These are phyloP conservation scores for Fagus sylvatica DNA, from an alignment of 306 rosid genomes.

Conservation along the genomic window DNA sequence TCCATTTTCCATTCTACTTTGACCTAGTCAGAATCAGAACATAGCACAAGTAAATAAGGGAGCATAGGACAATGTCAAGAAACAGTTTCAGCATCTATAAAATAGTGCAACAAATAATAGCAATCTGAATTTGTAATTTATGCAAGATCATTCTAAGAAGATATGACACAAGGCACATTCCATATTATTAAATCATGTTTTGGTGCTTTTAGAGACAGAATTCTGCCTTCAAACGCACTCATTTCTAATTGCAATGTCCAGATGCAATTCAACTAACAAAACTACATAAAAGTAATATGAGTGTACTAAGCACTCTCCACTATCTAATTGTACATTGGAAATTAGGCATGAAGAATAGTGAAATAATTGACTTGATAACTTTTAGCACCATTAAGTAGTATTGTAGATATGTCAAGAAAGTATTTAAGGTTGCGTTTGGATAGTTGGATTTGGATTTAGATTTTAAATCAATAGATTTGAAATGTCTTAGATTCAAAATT, in stretches of 20 bases:
- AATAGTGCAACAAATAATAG: too few relatives aligned
- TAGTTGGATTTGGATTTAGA: too few relatives aligned
- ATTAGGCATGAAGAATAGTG: background rate
- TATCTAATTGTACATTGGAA: background rate
- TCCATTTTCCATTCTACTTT: slow-evolving; percentile 22
- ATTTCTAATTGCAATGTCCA: too few relatives aligned
- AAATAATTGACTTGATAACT: background rate
- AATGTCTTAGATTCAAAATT: too few relatives aligned
- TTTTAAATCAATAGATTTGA: too few relatives aligned
- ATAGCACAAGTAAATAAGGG: background rate
- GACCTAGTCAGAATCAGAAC: slow-evolving; percentile 32
- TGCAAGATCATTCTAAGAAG: background rate
- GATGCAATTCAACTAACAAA: too few relatives aligned
- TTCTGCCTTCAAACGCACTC: background rate
- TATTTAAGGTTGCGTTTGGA: too few relatives aligned
- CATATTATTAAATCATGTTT: background rate
- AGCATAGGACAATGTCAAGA: background rate
- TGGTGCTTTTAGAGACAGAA: background rate
- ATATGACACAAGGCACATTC: background rate
- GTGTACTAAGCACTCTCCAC: background rate
- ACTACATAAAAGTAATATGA: too few relatives aligned
- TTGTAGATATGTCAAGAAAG: background rate
- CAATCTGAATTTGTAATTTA: too few relatives aligned
- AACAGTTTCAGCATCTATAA: too few relatives aligned
- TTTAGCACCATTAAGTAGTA: background rate